These are phyloP conservation scores for Pyrenula aspistea DNA, from an alignment of 495 filamentous ascomycete genomes.

Conservation along the genomic window DNA sequence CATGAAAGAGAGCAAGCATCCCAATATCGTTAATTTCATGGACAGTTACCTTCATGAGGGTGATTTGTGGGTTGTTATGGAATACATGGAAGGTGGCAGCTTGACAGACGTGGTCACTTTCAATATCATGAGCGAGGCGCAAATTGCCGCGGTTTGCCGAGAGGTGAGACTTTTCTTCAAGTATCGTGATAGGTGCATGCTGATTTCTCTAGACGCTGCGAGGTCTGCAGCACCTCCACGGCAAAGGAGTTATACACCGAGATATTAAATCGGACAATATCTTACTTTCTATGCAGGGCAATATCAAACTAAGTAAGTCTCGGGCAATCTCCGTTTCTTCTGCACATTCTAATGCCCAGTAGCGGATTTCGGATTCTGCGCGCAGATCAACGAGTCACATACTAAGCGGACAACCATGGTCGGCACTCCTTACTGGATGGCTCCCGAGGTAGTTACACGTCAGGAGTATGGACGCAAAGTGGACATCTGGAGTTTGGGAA, in stretches of 20 bases:
- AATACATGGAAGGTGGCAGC: slow-evolving; percentile 98
- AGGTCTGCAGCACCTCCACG: slow-evolving; percentile 90
- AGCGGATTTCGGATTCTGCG: slow-evolving; percentile 99
- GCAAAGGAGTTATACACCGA: slow-evolving; percentile 93
- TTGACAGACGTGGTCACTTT: slow-evolving; percentile 97
- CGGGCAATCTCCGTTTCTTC: not conserved
- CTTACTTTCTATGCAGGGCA: slow-evolving; percentile 83
- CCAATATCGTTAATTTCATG: slow-evolving; percentile 98
- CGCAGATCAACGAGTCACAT: slow-evolving; percentile 93
- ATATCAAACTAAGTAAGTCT: slow-evolving; percentile 90
- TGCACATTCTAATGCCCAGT: slow-evolving; percentile 18
- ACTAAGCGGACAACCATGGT: slow-evolving; percentile 99
- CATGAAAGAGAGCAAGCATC: slow-evolving; percentile 97
- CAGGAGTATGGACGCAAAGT: slow-evolving; percentile 98
- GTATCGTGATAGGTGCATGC: not conserved
- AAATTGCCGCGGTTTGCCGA: slow-evolving; percentile 90
- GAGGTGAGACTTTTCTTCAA: slow-evolving; percentile 42
- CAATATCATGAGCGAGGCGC: slow-evolving; percentile 95
- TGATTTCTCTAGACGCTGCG: slow-evolving; percentile 51
- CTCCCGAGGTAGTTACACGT: slow-evolving; percentile 89
- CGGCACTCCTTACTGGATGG: slow-evolving; percentile 99
- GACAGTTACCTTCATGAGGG: slow-evolving; percentile 83
- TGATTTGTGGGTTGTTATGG: slow-evolving; percentile 98
- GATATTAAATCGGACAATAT: slow-evolving; percentile 99
- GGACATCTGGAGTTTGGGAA: slow-evolving; percentile 96